These are phyloP conservation scores for Anastatica hierochuntica DNA, from an alignment of 345 rosid species.

Conservation along the genomic window DNA sequence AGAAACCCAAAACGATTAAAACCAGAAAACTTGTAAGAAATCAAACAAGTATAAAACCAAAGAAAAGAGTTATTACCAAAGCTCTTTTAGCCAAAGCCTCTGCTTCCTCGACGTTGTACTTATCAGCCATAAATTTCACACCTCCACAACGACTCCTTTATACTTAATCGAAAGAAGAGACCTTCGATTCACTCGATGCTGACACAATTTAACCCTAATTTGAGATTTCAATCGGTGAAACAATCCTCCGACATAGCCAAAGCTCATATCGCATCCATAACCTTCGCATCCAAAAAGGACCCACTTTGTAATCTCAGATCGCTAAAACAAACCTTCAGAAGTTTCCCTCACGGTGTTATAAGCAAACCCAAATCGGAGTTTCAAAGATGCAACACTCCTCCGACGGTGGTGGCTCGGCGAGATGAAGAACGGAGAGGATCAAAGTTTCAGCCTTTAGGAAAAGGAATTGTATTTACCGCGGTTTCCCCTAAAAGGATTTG, in stretches of 20 bases:
- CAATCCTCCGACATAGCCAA: background rate
- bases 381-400: background rate
- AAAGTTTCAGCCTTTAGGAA: background rate
- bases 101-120: constrained; percentile 73
- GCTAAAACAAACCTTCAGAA: background rate
- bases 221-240: background rate
- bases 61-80: constrained; percentile 32
- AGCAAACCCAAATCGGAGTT: background rate
- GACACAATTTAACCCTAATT: background rate
- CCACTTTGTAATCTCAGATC: background rate
- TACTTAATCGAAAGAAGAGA: background rate
- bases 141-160: background rate
- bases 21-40: background rate
- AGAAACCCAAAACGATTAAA: background rate
- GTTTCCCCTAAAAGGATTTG: no score
- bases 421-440: constrained; percentile 1
- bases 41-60: background rate
- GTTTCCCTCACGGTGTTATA: background rate
- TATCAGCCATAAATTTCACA: constrained; percentile 32
- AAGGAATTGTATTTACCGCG: no score
- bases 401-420: constrained; percentile 1
- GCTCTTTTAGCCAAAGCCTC: constrained; percentile 66
- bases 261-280: constrained; percentile 38
- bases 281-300: background rate
- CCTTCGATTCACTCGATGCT: background rate